Conservation (phyloP, 805 yeast species). For the Schizosaccharomyces lindneri region DNA sequence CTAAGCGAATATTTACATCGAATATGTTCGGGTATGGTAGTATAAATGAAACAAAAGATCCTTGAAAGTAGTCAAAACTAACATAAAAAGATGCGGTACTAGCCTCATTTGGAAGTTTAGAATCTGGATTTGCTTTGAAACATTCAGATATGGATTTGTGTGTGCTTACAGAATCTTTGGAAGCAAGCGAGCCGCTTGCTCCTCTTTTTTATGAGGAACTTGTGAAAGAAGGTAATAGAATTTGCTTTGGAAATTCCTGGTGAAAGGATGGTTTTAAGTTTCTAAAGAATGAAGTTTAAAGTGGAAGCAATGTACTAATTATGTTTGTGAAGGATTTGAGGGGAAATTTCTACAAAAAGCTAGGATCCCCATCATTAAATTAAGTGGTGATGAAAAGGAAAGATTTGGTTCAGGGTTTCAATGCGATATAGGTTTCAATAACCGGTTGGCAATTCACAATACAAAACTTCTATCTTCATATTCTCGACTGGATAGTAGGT, state of each 20-base stretch:
- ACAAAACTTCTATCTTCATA: neutral
- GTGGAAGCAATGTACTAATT: neutral
- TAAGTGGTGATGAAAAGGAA: neutral
- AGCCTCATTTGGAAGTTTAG: neutral
- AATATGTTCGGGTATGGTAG: neutral
- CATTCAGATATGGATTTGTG: slow-evolving; percentile 2
- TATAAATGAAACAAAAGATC: neutral
- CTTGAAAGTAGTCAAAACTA: neutral
- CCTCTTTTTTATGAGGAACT: neutral
- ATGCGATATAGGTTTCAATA: slow-evolving; percentile 1
- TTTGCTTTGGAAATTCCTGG: neutral
- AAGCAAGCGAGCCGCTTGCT: neutral
- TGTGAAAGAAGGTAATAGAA: neutral
- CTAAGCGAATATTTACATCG: neutral
- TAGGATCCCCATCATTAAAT: neutral
- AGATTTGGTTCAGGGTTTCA: neutral
- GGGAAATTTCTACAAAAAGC: neutral
- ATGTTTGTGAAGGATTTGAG: neutral
- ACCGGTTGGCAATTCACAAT: slow-evolving; percentile 1
- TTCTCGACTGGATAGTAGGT: neutral
- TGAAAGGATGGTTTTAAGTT: too few species aligned
- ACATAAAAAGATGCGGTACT: neutral
- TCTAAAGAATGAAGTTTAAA: too few species aligned
- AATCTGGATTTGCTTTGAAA: neutral
- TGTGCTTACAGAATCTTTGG: neutral